A percentile compares a stretch with the other conserved stretches of the same genome.
These are phyloP conservation scores for Podaxis pistillaris DNA, from an alignment of 768 basidiomycete genomes.

Conservation along the genomic window DNA sequence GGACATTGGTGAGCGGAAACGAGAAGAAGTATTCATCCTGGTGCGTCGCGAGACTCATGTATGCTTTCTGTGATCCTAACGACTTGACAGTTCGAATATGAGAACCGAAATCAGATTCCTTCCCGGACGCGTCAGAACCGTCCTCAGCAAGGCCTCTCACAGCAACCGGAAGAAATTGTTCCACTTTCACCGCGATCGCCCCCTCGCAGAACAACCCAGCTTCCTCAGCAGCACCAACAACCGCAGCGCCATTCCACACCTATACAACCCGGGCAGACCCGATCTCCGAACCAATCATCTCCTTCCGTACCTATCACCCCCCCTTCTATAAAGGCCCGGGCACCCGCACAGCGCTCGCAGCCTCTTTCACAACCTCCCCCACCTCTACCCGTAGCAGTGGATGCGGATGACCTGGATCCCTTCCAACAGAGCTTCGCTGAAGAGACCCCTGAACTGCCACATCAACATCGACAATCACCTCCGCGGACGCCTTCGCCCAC, in stretches of 20 bases:
- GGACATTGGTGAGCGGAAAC: slow-evolving; percentile 36
- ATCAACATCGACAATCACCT: neutral
- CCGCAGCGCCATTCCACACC: slow-evolving; percentile 9
- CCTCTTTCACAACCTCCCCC: slow-evolving; percentile 9
- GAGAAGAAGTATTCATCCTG: slow-evolving; percentile 41
- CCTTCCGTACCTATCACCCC: neutral
- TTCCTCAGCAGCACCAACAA: slow-evolving; percentile 15
- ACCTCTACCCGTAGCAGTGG: slow-evolving; percentile 19
- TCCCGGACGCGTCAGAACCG: slow-evolving; percentile 7
- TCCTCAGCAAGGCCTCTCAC: slow-evolving; percentile 9
- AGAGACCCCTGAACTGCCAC: neutral
- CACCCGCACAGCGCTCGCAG: neutral
- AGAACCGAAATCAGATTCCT: slow-evolving; percentile 6
- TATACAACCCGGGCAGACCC: neutral
- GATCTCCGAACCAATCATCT: slow-evolving; percentile 1
- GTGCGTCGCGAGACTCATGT: slow-evolving; percentile 23
- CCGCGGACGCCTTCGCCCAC: slow-evolving; percentile 16
- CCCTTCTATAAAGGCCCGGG: neutral
- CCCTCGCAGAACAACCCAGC: slow-evolving; percentile 10
- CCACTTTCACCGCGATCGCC: slow-evolving; percentile 17
- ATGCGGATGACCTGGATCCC: slow-evolving; percentile 40
- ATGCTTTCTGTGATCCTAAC: neutral
- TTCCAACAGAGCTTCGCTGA: slow-evolving; percentile 35
- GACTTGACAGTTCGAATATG: slow-evolving; percentile 34
- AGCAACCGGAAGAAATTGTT: slow-evolving; percentile 16